Evolutionary conservation across 768 basidiomycete species (phyloP).

Genomic region (Tylopilus vinaceipallidus): DNA sequence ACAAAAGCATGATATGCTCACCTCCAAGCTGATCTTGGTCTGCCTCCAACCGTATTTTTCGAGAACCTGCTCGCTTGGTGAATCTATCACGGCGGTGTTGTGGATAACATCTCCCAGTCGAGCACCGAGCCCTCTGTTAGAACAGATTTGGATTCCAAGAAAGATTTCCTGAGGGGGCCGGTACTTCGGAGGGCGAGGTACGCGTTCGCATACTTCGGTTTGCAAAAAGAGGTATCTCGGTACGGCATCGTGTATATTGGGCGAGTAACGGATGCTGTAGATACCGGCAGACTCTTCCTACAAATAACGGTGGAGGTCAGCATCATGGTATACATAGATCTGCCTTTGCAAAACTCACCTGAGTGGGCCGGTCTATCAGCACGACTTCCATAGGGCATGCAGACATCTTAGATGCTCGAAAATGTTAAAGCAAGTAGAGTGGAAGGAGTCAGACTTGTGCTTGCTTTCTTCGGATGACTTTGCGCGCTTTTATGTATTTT

Average conservation of each 20-base stretch:
- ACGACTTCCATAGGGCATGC: too few species aligned
- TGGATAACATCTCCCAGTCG: not conserved
- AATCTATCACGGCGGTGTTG: not conserved
- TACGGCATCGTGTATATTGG: not conserved
- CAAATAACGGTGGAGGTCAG: too few species aligned
- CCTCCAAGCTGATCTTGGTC: not conserved
- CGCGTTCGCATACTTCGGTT: not conserved
- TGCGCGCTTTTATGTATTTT: not conserved
- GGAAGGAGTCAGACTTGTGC: too few species aligned
- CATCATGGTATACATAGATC: too few species aligned
- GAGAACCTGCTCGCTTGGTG: not conserved
- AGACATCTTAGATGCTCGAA: too few species aligned
- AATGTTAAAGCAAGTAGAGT: too few species aligned
- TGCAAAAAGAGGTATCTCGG: not conserved
- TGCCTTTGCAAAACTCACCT: too few species aligned
- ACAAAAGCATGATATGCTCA: not conserved
- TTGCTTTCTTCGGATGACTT: not conserved
- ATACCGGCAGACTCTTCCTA: not conserved
- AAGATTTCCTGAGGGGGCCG: not conserved
- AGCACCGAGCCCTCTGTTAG: not conserved
- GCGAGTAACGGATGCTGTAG: not conserved
- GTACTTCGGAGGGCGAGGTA: not conserved
- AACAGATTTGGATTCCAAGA: not conserved
- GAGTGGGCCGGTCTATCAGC: too few species aligned
- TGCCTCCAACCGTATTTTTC: not conserved